Evolutionary conservation across 805 yeast genomes (phyloP), one percentile per base, ranked within the genome.

Genomic region (Yarrowia hollandica): DNA sequence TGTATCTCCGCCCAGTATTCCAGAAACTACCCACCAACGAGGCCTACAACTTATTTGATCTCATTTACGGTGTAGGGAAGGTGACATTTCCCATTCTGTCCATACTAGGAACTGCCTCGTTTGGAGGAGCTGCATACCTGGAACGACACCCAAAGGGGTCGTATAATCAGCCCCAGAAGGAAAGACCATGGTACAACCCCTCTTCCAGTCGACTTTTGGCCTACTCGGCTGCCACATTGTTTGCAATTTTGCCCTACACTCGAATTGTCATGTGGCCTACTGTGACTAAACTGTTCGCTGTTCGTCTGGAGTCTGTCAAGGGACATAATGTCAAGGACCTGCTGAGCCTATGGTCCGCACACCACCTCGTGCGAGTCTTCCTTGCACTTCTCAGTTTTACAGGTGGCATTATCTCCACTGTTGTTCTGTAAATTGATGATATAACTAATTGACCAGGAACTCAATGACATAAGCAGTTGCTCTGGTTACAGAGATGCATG

Each of bases 41-140:
- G 30, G 55, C 55, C 3, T 48, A 48, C 55, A 31, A 33, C 21
- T 19, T 33, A 22, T 48, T 48, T 33, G 55, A 48, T 5, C 39
- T 48, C 10, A 31, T 48, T 5, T 48, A 22, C 10, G 39, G 39
- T 2, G 55, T 48, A 1, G 55, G 55, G 3, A 48, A 48, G 21
- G 55, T 48, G 2, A 12, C 39, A 2, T 48, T 48, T 10, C 55
- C 55, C 4, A 15, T 48, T 11, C 21, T 48, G 5, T 48, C 55
- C 4, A 12, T 48, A 12, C 22, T 48, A 8, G 55, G 55, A 31
- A 15, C 55, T 2, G 55, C 55, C 22, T 48, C 55, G 3, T 33
- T 48, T n/a, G 55, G 39, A 11, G 55, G 55, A 48, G 55, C 55
- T 19, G 38, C 55, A 3, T 48, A 48, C 12, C n/a, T 48, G 12